A percentile compares a stretch with the other conserved stretches of the same genome.
These are phyloP conservation scores for Aspergillus bertholletiae DNA, from an alignment of 495 filamentous ascomycete species.

Conservation along the genomic window DNA sequence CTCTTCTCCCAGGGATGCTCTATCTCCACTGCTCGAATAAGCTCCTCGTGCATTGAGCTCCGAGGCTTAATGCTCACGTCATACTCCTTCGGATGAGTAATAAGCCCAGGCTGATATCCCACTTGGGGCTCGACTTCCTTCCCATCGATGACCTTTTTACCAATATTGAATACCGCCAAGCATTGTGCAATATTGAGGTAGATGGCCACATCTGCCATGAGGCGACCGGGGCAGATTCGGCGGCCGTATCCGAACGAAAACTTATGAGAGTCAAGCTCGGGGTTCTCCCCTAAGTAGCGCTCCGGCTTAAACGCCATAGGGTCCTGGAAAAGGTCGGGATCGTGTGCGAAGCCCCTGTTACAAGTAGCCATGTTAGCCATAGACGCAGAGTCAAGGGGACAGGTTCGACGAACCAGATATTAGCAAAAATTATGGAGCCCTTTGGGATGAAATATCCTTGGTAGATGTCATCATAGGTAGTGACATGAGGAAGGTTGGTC, in stretches of 20 bases:
- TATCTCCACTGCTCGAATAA: conserved; percentile 37
- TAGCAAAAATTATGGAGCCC: conserved; percentile 40
- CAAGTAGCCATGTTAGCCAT: not conserved
- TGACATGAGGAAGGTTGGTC: conserved; percentile 49
- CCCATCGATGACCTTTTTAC: conserved; percentile 6
- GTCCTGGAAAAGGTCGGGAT: not conserved
- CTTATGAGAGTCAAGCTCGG: conserved; percentile 33
- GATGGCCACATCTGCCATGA: conserved; percentile 30
- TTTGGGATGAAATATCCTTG: conserved; percentile 51
- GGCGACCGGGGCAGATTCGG: conserved; percentile 35
- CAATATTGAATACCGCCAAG: conserved; percentile 39
- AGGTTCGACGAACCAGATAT: conserved; percentile 34
- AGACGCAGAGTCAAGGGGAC: not conserved
- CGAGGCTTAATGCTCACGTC: conserved; percentile 27
- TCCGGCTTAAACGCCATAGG: conserved; percentile 14
- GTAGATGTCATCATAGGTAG: conserved; percentile 51
- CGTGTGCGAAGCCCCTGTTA: not conserved
- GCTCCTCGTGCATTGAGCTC: conserved; percentile 22
- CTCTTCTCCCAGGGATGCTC: conserved; percentile 44
- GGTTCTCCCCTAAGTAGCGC: conserved; percentile 24
- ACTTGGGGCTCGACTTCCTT: conserved; percentile 19
- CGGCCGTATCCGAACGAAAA: conserved; percentile 38
- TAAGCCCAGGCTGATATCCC: conserved; percentile 32
- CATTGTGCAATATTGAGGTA: conserved; percentile 30
- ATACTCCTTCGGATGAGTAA: conserved; percentile 38